Base-by-base conservation (phyloP, 1,284 basidiomycete species). In the Ustilago crameri region DNA sequence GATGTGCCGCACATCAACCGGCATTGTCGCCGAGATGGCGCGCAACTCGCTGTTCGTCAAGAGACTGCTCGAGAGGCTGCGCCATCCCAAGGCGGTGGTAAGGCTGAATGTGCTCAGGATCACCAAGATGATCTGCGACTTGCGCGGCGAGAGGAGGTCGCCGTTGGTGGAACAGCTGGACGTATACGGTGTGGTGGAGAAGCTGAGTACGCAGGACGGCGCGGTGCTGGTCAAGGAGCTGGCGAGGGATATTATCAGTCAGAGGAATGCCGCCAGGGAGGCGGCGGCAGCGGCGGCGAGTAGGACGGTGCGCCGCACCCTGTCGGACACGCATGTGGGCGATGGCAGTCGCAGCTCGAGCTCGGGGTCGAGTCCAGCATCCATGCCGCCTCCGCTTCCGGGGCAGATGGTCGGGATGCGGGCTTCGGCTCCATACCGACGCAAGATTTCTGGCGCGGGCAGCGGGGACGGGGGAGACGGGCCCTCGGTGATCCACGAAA, bases 51-150 rank as follows among this genome's bases (percentile, higher is more conserved):
- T 89, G 27, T 95, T 98, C 85, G 91, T 95, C 87, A 89, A 89
- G 71, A 90, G 92, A 7, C 88, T 97, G 60, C 88, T 93, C 52
- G 93, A 97, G 65, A 87, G 92, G n/a, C 87, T 98, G 3, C 86
- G 87, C 14, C 84, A 84, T 22, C 75, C 88, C 82, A 91, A 93
- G 76, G 91, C 94, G 0, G 91, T 96, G 46, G 92, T 95, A 22
- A 89, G 93, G 50, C 88, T 97, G 50, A 95, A 93, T 82, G 86
- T 98, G 34, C 86, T 98, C 44, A 89, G 92, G 59, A 89, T 98
- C 61, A 87, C 95, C 35, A 89, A 91, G 65, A 88, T 91, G 0
- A 89, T 95, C 1, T 94, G 91, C 84, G 95, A 98, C 72, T 88
- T 90, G 5, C 45, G 46, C 12, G 91, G 93, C 73, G 92, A 92